Evolutionary conservation across 345 rosid genomes (phyloP), one percentile per base, ranked within the genome.

Genomic region (Eucalyptus pauciflora): DNA sequence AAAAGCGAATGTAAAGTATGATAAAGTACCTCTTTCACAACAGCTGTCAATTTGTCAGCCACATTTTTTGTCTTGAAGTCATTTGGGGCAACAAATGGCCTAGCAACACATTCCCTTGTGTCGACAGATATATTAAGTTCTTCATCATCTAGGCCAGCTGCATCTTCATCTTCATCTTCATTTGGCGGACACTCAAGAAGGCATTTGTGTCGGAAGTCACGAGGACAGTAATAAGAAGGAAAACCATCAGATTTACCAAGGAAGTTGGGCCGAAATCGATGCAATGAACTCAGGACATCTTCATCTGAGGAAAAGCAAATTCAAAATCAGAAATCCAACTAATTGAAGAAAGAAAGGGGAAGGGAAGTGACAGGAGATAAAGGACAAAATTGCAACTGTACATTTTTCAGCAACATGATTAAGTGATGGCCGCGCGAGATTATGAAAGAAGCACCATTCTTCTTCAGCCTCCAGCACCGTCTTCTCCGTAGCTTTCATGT

Each of bases 371-470:
- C 71, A 12, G 69, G 10, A 64, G 37, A 64, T 8, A 64, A 81
- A 60, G 51, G 88, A 45, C 86, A 89, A 76, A 56, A 49, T 89
- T 64, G 88, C 89, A 80, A 90, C 69, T 97, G 87, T 94, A 97
- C 99, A 96, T 91, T 93, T 91, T 89, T 96, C 97, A 89, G 95
- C 93, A 86, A 96, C 95, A 85, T 96, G 94, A 90, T 92, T 93
- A 60, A 97, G 92, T 10, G 99, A 95, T 64, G 97, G 93, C 89
- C 89, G 96, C 88, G 91, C 83, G 88, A 96, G 94, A 92, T 95
- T 90, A 93, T 97, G 99, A 91, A 93, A 91, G 87, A 91, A 91
- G 92, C 99, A 97, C 99, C 99, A 97, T 87, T 94, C 96, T 93
- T 96, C 95, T 94, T 97, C 99, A 90, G 95, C 90, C 92, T 91